Evolutionary conservation across 1,284 basidiomycete species (phyloP), one percentile per base, ranked within the genome.

Genomic region (Ceratobasidium sp.): DNA sequence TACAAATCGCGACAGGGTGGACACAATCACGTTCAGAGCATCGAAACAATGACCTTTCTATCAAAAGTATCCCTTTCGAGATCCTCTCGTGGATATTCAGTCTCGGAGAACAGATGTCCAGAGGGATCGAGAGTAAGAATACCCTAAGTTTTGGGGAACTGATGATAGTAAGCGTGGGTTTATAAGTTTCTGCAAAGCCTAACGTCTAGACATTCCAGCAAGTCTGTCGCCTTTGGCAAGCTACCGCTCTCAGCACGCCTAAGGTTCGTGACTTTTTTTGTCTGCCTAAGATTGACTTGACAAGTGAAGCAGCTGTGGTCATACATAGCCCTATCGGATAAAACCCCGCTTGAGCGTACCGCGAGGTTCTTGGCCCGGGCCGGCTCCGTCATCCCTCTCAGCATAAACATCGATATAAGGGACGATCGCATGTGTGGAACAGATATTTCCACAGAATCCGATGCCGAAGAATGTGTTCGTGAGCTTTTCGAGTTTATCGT

Each of bases 201-300:
- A n/a, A 36, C 17, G 5, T 17, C 19, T 31, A 36, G 8, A 17
- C 9, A 27, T 33, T 27, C 22, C 41, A 60, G 57, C 24, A 60
- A 19, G 57, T 60, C 19, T 60, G 57, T 17, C 57, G 57, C 14
- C n/a, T 6, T n/a, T 60, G 57, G 57, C 27, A 31, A 36, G 5
- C 19, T 11, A 31, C 33, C 19, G 57, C 57, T 8, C 15, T 60
- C 9, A 31, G n/a, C 31, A 36, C 31, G 57, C 57, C 57, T 36
- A 60, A 36, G 33, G 57, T 60, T 60, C 36, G 57, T 44, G 29
- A 19, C 29, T 24, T 24, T 24, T n/a, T 24, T 5, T 2, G 15
- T 4, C 19, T 36, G 29, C 4, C 29, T 9, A 15, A 60, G 7
- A 19, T 31, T 19, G 41, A 60, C 19, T 60, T 15, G 8, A 14